Percentiles rank a stretch among this genome's conserved stretches.
Conservation (phyloP, 2,329 filamentous ascomycete species). For the Fusarium napiforme region DNA sequence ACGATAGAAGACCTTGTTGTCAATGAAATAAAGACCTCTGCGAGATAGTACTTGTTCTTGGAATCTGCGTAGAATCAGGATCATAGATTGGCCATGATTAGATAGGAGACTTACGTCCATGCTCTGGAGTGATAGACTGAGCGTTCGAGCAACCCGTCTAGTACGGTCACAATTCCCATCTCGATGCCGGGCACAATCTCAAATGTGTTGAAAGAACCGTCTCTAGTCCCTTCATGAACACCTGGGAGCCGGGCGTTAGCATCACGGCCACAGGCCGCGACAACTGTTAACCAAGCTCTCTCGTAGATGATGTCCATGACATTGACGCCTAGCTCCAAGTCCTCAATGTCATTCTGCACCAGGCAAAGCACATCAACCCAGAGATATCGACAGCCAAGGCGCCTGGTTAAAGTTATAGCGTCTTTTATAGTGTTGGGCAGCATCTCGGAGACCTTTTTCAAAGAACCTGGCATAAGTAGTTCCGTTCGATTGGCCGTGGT, state of each 20-base stretch:
- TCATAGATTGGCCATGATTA: accelerated
- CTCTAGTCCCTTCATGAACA: not conserved
- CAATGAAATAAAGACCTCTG: not conserved
- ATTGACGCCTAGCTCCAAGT: not conserved
- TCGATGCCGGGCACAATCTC: accelerated
- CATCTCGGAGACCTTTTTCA: accelerated
- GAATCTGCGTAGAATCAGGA: accelerated
- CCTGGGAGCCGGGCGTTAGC: not conserved
- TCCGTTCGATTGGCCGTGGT: not conserved
- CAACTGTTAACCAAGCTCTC: not conserved
- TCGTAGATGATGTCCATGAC: not conserved
- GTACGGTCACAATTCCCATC: accelerated
- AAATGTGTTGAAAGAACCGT: accelerated
- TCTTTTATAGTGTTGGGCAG: accelerated
- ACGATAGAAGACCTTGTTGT: not conserved
- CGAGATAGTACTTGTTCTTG: not conserved
- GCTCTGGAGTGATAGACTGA: not conserved
- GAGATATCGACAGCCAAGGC: not conserved
- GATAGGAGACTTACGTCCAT: not conserved
- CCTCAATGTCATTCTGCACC: accelerated
- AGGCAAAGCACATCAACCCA: not conserved
- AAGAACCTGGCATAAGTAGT: accelerated
- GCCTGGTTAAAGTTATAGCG: accelerated
- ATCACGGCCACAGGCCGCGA: not conserved
- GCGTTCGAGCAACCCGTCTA: accelerated